Conservation (phyloP, 345 rosid genomes). For the Bruguiera parviflora region DNA sequence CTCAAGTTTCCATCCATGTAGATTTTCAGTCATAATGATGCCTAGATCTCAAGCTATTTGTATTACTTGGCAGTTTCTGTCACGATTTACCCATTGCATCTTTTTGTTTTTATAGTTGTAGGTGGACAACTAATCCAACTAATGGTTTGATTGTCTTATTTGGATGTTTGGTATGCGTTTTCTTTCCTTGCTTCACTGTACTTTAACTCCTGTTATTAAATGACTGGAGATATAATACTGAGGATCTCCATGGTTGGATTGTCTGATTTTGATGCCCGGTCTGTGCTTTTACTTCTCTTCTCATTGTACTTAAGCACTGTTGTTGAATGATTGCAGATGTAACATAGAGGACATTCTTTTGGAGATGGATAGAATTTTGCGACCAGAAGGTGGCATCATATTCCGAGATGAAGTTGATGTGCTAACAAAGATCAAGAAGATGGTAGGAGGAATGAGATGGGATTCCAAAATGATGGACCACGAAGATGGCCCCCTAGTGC, state of each 20-base stretch:
- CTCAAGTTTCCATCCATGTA: not conserved
- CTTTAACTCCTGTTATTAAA: not conserved
- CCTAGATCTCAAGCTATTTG: not conserved
- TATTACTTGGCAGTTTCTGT: not conserved
- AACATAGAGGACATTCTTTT: slow-evolving; percentile 78
- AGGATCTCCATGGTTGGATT: not conserved
- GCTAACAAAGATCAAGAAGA: slow-evolving; percentile 73
- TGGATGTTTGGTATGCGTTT: not conserved
- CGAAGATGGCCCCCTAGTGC: slow-evolving; percentile 95
- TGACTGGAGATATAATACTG: not conserved
- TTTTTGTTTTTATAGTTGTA: not conserved
- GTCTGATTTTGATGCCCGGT: not conserved
- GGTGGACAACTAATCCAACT: no score
- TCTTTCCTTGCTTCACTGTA: not conserved
- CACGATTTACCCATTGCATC: not conserved
- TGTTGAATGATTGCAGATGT: slow-evolving; percentile 48
- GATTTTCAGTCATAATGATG: not conserved
- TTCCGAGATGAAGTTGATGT: slow-evolving; percentile 84
- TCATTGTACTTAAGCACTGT: not conserved
- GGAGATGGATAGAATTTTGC: slow-evolving; percentile 95
- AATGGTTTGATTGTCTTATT: not conserved
- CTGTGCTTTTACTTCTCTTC: not conserved
- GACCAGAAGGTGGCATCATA: slow-evolving; percentile 97
- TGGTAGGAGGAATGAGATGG: slow-evolving; percentile 89
- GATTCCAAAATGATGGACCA: slow-evolving; percentile 93